These are phyloP conservation scores for Xylaria polymorpha DNA, from an alignment of 2,329 filamentous ascomycete species.

Conservation along the genomic window DNA sequence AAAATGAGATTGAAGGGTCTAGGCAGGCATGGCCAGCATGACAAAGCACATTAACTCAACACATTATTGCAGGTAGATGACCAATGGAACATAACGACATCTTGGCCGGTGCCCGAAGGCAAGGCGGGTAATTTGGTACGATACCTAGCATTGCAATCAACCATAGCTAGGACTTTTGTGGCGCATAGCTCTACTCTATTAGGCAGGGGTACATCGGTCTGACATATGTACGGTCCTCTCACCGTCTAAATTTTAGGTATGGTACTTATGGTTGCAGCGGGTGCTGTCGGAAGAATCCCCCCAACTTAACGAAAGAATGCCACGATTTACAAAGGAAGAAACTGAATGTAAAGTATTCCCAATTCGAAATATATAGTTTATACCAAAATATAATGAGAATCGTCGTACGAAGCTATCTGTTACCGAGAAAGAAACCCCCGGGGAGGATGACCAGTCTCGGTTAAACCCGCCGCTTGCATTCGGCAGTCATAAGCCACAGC, in stretches of 20 bases:
- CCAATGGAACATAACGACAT: not conserved
- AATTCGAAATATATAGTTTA: not conserved
- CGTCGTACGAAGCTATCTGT: not conserved
- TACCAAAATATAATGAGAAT: not conserved
- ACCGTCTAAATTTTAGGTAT: not conserved
- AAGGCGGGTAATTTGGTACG: not conserved
- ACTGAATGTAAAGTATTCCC: not conserved
- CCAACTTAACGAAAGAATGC: not conserved
- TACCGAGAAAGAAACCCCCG: not conserved
- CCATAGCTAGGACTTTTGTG: not conserved
- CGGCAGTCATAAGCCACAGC: not conserved
- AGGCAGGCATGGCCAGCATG: not conserved
- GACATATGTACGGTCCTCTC: too few relatives aligned
- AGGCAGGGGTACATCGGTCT: not conserved
- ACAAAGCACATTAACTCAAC: not conserved
- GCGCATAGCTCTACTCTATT: not conserved
- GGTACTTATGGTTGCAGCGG: not conserved
- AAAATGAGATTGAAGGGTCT: not conserved
- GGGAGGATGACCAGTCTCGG: not conserved
- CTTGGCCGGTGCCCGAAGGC: not conserved
- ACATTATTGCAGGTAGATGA: not conserved
- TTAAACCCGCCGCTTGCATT: not conserved
- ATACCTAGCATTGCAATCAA: not conserved
- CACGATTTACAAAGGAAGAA: not conserved
- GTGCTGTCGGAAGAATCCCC: not conserved